Conservation (phyloP, 306 rosid genomes). For the Gastrolobium bilobum region DNA sequence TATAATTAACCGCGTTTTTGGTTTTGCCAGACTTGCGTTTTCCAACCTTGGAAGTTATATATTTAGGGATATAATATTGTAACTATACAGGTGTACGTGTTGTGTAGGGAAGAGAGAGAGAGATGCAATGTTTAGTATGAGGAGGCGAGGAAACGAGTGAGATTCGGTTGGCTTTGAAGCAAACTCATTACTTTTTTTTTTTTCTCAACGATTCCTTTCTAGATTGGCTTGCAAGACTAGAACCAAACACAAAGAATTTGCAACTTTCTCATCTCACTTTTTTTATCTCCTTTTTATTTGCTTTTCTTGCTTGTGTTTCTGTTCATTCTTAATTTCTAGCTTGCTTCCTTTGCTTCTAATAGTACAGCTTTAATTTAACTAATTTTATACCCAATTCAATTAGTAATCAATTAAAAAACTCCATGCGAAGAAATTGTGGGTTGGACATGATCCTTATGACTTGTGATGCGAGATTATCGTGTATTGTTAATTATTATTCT, state of each 20-base stretch:
- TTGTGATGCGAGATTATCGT: constrained; percentile 50
- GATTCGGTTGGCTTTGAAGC: constrained; percentile 99
- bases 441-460: constrained; percentile 48
- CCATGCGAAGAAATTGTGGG: background rate
- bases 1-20: constrained; percentile 54
- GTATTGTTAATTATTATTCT: constrained; percentile 4
- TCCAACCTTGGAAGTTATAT: constrained; percentile 68
- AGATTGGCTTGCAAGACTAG: constrained; percentile 95
- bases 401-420: constrained; percentile 30
- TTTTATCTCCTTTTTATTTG: constrained; percentile 13
- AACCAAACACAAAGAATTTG: constrained; percentile 62
- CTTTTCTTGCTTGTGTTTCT: constrained; percentile 21
- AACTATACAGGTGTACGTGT: constrained; percentile 45
- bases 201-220: constrained; percentile 86
- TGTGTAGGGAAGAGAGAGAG: constrained; percentile 35
- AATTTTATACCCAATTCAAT: constrained; percentile 26
- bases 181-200: constrained; percentile 91
- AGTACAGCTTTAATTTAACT: constrained; percentile 11
- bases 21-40: constrained; percentile 60
- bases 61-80: constrained; percentile 30
- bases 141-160: constrained; percentile 84
- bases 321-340: background rate
- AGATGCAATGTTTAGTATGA: constrained; percentile 65
- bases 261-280: constrained; percentile 46
- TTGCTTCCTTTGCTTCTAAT: constrained; percentile 12